Conservation (phyloP, 805 yeast genomes). For the Saccharomycopsis sp. region DNA sequence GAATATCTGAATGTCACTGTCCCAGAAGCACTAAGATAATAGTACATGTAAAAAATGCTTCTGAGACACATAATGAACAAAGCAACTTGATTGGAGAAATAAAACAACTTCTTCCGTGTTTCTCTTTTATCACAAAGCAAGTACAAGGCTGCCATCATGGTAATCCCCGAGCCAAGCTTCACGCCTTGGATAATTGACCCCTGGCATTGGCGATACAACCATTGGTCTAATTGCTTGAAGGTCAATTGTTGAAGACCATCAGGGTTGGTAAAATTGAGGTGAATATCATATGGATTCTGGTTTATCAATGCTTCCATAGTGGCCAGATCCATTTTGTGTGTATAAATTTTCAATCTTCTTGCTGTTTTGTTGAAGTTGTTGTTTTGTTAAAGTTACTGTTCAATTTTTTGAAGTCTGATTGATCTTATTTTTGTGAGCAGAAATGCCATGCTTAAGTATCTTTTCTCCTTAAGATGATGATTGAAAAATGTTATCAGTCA, state of each 20-base stretch:
- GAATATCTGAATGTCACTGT: conserved; percentile 41
- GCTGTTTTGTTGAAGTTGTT: no score
- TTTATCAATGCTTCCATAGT: not conserved
- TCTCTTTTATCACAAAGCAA: conserved; percentile 43
- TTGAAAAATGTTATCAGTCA: no score
- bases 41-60: conserved; percentile 48
- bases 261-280: conserved; percentile 35
- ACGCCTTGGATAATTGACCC: conserved; percentile 45
- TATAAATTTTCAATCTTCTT: no score
- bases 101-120: conserved; percentile 58
- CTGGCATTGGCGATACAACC: conserved; percentile 28
- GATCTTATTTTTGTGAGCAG: no score
- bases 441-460: no score
- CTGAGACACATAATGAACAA: conserved; percentile 49
- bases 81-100: conserved; percentile 52
- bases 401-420: no score
- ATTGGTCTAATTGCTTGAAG: conserved; percentile 35
- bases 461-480: no score
- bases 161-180: conserved; percentile 46
- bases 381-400: no score
- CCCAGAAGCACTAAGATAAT: conserved; percentile 44
- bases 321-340: no score
- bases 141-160: conserved; percentile 36
- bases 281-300: conserved; percentile 23
- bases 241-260: conserved; percentile 33